Evolutionary conservation across 768 basidiomycete species (phyloP), one percentile per base, ranked within the genome.

Genomic region (Clitopilus hobsonii): DNA sequence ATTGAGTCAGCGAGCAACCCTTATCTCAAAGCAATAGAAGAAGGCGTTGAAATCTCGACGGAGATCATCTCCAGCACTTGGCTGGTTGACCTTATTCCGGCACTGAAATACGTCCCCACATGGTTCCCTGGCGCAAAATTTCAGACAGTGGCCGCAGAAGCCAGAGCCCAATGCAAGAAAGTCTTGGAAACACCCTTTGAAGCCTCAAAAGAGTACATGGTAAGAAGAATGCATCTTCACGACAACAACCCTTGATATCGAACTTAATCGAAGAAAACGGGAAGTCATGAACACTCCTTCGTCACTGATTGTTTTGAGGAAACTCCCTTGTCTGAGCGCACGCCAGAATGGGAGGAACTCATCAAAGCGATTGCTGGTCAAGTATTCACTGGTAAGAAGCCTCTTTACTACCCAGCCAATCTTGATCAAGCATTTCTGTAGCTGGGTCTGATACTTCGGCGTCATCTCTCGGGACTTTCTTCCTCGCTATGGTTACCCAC

Each of bases 401-500:
- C n/a, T 16, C 60, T 50, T 14, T 24, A 25, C 36, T 48, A 30
- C 13, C 6, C 27, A 25, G n/a, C n/a, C 32, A 3, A 36, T 24
- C 23, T 20, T 25, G 23, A 22, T n/a, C n/a, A 10, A 48, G 29
- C n/a, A 45, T 18, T 52, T 50, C n/a, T 51, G 79, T 78, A 61
- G 78, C 67, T 59, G 72, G 74, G 5, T 77, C 77, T 20, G 74
- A 72, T 18, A 76, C 73, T 82, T 83, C 80, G 2, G 71, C 77
- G 10, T 75, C 80, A 11, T 68, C 75, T 13, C 64, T 84, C 28
- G 69, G 75, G 28, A 71, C 74, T 4, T 83, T 84, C 61, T 56
- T 81, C 25, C 72, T 83, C 10, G 77, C 81, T 3, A 82, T 84
- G 80, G 67, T 79, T 49, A 69, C 77, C 25, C 62, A 82, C 61